Base-by-base conservation (phyloP, 2,329 filamentous ascomycete genomes). In the Tolypocladium endophyticum region DNA sequence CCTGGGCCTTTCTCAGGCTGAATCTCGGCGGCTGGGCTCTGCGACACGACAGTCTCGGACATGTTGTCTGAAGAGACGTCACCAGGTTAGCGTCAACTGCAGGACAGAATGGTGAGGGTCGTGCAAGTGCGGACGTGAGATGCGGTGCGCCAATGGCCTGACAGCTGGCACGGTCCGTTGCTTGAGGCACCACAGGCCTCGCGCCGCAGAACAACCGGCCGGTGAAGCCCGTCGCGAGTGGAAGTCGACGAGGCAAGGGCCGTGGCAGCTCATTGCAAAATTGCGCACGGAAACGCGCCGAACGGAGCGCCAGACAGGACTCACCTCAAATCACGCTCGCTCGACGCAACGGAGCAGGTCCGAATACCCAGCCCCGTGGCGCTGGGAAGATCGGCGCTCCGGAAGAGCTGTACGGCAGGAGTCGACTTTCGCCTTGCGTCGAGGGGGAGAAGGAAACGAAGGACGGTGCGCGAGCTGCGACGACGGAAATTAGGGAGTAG, bases 1-100 rank as follows among this genome's bases (percentile, higher is more conserved):
- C 66, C 67, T 58, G 70, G 67, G 60, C 70, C 64, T 63, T 70
- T 71, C 61, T 75, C 72, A 61, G 61, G 65, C 61, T 74, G 72
- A 56, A 69, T 70, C 62, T 73, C 68, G 68, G 69, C 65, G 60
- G 62, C 60, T 58, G 62, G 55, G 56, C 66, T 68, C 57, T 64
- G 60, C 60, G 64, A 57, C 59, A 67, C 66, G 59, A 64, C 68
- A 59, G 68, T 67, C 59, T 70, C 70, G 63, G 72, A 68, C 72
- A 75, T 73, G 60, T 63, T 70, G 65, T 62, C 65, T 68, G 41
- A 4, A 47, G 9, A 11, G 39, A 33, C 2, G 62, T 18, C 9
- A 30, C 9, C 23, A 53, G 20, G 30, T 53, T 4, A 53, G 50
- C 30, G 4, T 53, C 50, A 35, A 53, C 14, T 14, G 50, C 30